Conservation (phyloP, 2,329 filamentous ascomycete genomes). For the Aspergillus sp. region DNA sequence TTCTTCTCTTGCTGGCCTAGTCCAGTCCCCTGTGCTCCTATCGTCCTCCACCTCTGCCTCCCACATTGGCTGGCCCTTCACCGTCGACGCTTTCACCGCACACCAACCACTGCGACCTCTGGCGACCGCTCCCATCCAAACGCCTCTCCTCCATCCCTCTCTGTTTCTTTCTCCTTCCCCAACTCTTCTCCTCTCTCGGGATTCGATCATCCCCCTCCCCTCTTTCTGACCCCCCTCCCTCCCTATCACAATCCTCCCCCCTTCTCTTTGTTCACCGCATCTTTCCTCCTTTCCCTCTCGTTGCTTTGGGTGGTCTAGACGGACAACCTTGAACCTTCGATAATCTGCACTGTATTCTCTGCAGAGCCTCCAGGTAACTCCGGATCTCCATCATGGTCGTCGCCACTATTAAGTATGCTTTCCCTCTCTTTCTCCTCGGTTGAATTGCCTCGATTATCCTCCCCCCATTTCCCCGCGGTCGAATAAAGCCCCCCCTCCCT, state of each 20-base stretch:
- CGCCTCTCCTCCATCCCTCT: slow-evolving; percentile 4
- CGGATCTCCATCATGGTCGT: slow-evolving; percentile 53
- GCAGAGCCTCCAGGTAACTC: slow-evolving; percentile 12
- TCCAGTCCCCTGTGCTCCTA: slow-evolving; percentile 6
- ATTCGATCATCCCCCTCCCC: slow-evolving; percentile 2
- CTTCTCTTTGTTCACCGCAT: slow-evolving; percentile 15
- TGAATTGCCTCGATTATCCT: slow-evolving; percentile 9
- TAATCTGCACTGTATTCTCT: slow-evolving; percentile 9
- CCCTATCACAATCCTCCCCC: slow-evolving; percentile 3
- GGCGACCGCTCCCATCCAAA: slow-evolving; percentile 11
- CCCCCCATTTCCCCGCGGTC: slow-evolving; percentile 4
- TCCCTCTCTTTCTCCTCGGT: slow-evolving; percentile 1
- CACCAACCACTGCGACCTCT: slow-evolving; percentile 12
- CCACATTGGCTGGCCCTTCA: slow-evolving; percentile 21
- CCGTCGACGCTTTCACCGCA: slow-evolving; percentile 14
- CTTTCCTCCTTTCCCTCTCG: slow-evolving; percentile 14
- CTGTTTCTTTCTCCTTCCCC: slow-evolving; percentile 3
- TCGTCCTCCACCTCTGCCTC: slow-evolving; percentile 28
- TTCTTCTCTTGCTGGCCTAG: slow-evolving; percentile 2
- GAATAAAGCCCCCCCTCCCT: slow-evolving; percentile 7
- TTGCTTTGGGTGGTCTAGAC: slow-evolving; percentile 15
- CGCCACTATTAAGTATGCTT: slow-evolving; percentile 62
- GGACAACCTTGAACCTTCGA: slow-evolving; percentile 3
- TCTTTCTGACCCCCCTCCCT: slow-evolving; percentile 3
- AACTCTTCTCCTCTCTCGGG: slow-evolving; percentile 4